Evolutionary conservation across 2,329 filamentous ascomycete species (phyloP), one percentile per base, ranked within the genome.

Genomic region (Paecilomyces fulvus): DNA sequence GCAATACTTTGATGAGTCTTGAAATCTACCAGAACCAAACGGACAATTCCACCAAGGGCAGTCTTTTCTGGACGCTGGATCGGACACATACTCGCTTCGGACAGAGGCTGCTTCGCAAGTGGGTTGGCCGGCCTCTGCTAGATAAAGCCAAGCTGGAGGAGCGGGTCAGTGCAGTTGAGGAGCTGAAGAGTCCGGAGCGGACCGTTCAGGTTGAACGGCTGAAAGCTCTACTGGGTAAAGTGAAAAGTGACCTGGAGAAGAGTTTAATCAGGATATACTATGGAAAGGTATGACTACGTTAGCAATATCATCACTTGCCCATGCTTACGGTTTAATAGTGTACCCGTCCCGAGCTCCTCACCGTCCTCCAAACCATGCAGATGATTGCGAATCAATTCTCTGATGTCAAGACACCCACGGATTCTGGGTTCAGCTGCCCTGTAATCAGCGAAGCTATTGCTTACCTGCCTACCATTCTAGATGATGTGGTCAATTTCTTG

Each of bases 11-110:
- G 37, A 92, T 90, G 52, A 96, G 90, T 65, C 80, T 99, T 11
- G 94, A 99, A 70, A 90, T 99, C 1, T 99, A 96, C 68, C 88
- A 92, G 59, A 99, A 99, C 63, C 85, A 91, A 65, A 97, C 92
- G 0, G 92, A 97, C 67, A 83, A 92, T 65, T 82, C 84, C 0
- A 84, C 88, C 57, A 92, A 88, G 65, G 94, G 94, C 2, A 96
- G 92, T 70, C 78, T 99, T 3, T 92, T 97, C 72, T 99, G 94
- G 94, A 90, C 91, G 0, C 80, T 99, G 48, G 90, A 99, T 74
- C 90, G 94, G 64, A 97, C 94, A 0, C 83, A 87, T 61, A 99
- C 94, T 0, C 85, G 89, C 11, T 95, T 95, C 66, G 94, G 94
- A 1, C 89, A 91, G 61, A 82, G 94, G 8, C 78, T 97, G 50